Base-by-base conservation (phyloP, 2,329 filamentous ascomycete species). In the Pezicula carpinea region DNA sequence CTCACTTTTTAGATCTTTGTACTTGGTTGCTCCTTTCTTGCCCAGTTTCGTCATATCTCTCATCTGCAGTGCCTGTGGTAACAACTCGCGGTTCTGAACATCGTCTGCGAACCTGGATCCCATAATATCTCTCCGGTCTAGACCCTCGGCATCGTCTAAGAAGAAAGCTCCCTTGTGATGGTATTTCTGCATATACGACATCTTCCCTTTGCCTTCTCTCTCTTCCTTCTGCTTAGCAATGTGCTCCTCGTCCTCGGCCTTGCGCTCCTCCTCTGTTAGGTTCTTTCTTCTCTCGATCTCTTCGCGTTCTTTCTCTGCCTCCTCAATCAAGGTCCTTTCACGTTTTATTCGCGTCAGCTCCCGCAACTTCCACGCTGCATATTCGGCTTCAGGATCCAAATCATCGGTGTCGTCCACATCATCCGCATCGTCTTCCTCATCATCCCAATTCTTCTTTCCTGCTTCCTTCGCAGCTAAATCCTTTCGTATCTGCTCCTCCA, bases 101-200 rank as follows among this genome's bases (percentile, higher is more conserved):
- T 96, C 89, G 64, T 97, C 92, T 42, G 79, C 82, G 57, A 93
- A 95, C 43, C 80, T 74, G 2, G 85, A 80, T 13, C 91, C 91
- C 81, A 95, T 95, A 54, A 96, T 76, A 62, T 96, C 88, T 39
- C 93, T 77, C 62, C 84, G 79, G 53, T 87, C 83, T 39, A 96
- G 72, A 1, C 89, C 88, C 53, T 87, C 82, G 14, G 81, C 82
- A 57, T 83, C 22, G 8, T 81, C 43, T 83, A 86, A 87, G 73
- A 89, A 97, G 72, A 97, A 99, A 14, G 93, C 93, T 41, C 93
- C 93, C 70, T 91, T 92, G 75, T 99, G 93, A 68, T 89, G 91
- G 71, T 97, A 99, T 64, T 91, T 90, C 63, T 96, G 91, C 87
- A 97, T 89, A 66, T 83, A 96, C 2, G 79, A 79, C 76, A 93